phyloP scores from a whole-genome alignment of 495 filamentous ascomycete species.

The Staphylotrichum tortipilum region DNA sequence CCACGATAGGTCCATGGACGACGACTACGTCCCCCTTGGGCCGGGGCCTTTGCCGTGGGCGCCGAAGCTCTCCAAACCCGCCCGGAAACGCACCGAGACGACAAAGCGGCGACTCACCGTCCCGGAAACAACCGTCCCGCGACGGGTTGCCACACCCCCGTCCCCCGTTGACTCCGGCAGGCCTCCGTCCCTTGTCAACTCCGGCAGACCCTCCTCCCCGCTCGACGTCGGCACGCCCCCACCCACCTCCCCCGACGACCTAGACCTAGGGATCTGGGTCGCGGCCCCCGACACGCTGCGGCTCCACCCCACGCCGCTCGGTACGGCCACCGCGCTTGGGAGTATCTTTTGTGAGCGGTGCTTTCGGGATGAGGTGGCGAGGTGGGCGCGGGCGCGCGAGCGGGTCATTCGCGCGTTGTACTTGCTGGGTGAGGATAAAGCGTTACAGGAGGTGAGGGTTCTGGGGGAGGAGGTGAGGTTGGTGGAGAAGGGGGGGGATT shows the following conservation, averaged over 20 bases:
- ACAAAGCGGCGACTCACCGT: too few species aligned
- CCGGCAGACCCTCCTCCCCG: too few species aligned
- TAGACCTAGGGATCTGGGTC: background rate
- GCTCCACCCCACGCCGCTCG: background rate
- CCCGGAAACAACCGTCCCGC: too few species aligned
- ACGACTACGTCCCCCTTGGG: background rate
- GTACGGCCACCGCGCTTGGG: background rate
- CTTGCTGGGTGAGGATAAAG: constrained; percentile 3
- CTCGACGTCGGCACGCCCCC: too few species aligned
- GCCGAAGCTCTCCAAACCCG: background rate
- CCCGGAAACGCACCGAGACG: background rate
- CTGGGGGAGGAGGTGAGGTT: background rate
- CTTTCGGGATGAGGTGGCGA: constrained; percentile 3
- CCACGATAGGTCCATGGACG: background rate
- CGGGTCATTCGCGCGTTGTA: background rate
- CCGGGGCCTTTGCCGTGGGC: background rate
- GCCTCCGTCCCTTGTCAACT: too few species aligned
- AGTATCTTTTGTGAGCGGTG: constrained; percentile 7
- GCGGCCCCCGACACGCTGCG: too few species aligned
- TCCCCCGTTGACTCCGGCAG: too few species aligned
- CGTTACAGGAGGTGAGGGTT: constrained; percentile 2
- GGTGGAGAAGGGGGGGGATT: background rate
- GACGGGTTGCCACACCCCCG: too few species aligned
- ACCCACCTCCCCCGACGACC: too few species aligned
- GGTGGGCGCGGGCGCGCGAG: background rate